A percentile compares a stretch with the other conserved stretches of the same genome.
Evolutionary conservation across 1,284 basidiomycete species (phyloP).

Genomic region (Anthracocystis walkeri): DNA sequence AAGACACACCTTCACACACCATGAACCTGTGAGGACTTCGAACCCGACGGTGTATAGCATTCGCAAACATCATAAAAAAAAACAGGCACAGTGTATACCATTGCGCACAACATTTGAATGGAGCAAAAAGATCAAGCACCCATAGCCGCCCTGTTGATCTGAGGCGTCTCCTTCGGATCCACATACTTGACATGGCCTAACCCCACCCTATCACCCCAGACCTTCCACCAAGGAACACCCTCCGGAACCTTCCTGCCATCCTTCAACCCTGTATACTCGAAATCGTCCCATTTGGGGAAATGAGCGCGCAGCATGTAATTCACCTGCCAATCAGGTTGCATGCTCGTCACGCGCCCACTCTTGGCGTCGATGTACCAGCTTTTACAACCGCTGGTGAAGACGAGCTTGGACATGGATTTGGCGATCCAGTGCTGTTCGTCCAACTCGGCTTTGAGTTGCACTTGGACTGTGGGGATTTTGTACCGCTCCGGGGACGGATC

Average conservation of each 20-base stretch:
- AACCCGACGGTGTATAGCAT: too few species aligned
- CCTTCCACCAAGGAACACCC: slow-evolving; percentile 51
- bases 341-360: slow-evolving; percentile 56
- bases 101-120: too few species aligned
- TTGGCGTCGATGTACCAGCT: slow-evolving; percentile 63
- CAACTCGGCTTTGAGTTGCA: slow-evolving; percentile 59
- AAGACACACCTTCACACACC: too few species aligned
- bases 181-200: slow-evolving; percentile 55
- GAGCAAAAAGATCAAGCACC: slow-evolving; percentile 30
- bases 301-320: slow-evolving; percentile 46
- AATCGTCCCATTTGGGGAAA: slow-evolving; percentile 61
- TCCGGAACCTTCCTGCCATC: slow-evolving; percentile 22
- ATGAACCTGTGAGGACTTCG: too few species aligned
- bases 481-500: slow-evolving; percentile 3
- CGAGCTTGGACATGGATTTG: slow-evolving; percentile 54
- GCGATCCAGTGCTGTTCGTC: slow-evolving; percentile 66
- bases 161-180: slow-evolving; percentile 50
- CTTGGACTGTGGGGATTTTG: slow-evolving; percentile 58
- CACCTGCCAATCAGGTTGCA: slow-evolving; percentile 66
- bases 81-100: too few species aligned
- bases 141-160: slow-evolving; percentile 55
- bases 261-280: slow-evolving; percentile 53
- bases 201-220: slow-evolving; percentile 45
- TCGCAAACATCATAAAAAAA: too few species aligned
- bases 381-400: slow-evolving; percentile 59